Percentiles rank a stretch among this genome's conserved stretches.
Evolutionary conservation across 441 rosid genomes (phyloP).

Genomic region (Macaranga tanarius): DNA sequence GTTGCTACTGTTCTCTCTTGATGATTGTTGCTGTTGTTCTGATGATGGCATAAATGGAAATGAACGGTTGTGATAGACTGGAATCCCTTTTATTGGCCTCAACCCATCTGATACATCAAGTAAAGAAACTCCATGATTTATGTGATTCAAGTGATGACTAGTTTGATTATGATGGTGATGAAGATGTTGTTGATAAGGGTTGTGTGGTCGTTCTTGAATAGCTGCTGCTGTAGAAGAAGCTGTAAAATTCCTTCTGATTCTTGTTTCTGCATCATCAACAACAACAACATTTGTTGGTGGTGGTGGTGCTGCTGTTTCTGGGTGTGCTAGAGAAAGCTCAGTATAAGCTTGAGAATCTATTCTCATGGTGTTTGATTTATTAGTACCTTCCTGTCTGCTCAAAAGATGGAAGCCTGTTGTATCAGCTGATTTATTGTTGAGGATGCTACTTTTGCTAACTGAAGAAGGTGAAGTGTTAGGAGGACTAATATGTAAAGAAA

Average conservation of each 20-base stretch:
- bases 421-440: slow-evolving; percentile 4
- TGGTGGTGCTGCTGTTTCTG: slow-evolving; percentile 11
- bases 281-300: slow-evolving; percentile 13
- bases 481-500: slow-evolving; percentile 73
- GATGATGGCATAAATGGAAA: slow-evolving; percentile 43
- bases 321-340: slow-evolving; percentile 64
- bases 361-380: slow-evolving; percentile 28
- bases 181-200: slow-evolving; percentile 20
- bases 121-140: slow-evolving; percentile 35
- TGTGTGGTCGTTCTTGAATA: slow-evolving; percentile 10
- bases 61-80: slow-evolving; percentile 70
- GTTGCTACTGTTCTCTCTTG: slow-evolving; percentile 16
- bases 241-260: slow-evolving; percentile 19
- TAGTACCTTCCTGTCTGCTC: slow-evolving; percentile 18
- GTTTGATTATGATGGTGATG: slow-evolving; percentile 17
- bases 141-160: slow-evolving; percentile 22
- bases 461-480: slow-evolving; percentile 41
- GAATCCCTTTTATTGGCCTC: slow-evolving; percentile 78
- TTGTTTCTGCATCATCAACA: slow-evolving; percentile 1
- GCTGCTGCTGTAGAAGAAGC: not conserved
- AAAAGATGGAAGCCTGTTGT: slow-evolving; percentile 24
- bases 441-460: slow-evolving; percentile 7
- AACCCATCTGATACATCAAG: slow-evolving; percentile 41
- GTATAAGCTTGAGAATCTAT: slow-evolving; percentile 42
- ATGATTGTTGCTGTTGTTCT: slow-evolving; percentile 24